Conservation (phyloP, 2,329 filamentous ascomycete species). For the Colletotrichum horii region DNA sequence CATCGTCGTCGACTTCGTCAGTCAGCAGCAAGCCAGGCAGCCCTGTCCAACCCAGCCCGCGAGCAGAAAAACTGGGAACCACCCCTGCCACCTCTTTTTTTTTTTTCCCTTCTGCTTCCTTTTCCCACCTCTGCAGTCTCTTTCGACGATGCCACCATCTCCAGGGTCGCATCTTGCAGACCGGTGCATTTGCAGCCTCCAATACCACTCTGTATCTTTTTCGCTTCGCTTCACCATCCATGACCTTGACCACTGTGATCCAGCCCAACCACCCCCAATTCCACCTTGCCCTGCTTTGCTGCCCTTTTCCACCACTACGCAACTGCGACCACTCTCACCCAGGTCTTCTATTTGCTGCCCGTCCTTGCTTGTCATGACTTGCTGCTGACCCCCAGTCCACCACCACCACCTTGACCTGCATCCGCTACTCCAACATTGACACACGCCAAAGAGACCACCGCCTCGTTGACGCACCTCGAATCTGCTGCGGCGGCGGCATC, state of each 20-base stretch:
- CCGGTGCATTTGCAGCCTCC: not conserved
- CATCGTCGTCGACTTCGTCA: not conserved
- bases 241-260: conserved; percentile 4
- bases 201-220: conserved; percentile 5
- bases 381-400: not conserved
- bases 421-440: not conserved
- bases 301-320: not conserved
- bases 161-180: conserved; percentile 9
- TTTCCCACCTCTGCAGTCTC: not conserved
- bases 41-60: not conserved
- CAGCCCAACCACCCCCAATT: conserved; percentile 9
- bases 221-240: conserved; percentile 6
- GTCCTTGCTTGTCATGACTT: not conserved
- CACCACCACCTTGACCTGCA: not conserved
- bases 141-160: not conserved
- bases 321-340: not conserved
- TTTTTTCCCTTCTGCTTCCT: not conserved
- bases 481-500: not conserved
- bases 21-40: not conserved
- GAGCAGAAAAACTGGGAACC: conserved; percentile 24
- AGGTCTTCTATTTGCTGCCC: not conserved
- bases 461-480: not conserved
- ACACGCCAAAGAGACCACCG: not conserved
- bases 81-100: conserved; percentile 17
- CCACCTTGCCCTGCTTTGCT: not conserved